Percentiles rank a stretch among this genome's conserved stretches.
Conservation (phyloP, 257 asterid genomes). For the Jaltomata sinuosa region DNA sequence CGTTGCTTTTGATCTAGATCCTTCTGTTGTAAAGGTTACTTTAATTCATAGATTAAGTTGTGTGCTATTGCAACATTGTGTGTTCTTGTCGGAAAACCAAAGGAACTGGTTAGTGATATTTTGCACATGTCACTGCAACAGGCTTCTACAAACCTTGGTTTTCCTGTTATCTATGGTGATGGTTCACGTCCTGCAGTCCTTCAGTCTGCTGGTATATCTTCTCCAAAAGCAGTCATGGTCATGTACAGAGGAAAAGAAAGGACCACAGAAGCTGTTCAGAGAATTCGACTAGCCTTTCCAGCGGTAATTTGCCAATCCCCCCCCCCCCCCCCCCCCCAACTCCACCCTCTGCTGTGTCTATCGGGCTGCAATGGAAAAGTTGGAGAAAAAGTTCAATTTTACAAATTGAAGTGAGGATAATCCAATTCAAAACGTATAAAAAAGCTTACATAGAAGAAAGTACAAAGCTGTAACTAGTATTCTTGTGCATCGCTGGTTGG, state of each 20-base stretch:
- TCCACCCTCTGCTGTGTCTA: background rate
- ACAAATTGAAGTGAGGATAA: background rate
- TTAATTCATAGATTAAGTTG: background rate
- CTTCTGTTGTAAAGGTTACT: slow-evolving; percentile 76
- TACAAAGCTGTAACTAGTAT: background rate
- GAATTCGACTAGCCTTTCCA: slow-evolving; percentile 89
- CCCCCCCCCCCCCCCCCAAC: slow-evolving; percentile 5
- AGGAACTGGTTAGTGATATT: background rate
- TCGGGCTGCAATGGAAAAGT: background rate
- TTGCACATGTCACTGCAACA: slow-evolving; percentile 22
- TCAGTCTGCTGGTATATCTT: slow-evolving; percentile 86
- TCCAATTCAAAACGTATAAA: background rate
- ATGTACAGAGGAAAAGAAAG: slow-evolving; percentile 70
- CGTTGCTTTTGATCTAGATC: slow-evolving; percentile 92
- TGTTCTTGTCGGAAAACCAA: background rate
- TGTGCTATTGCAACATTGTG: background rate
- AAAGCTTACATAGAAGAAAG: background rate
- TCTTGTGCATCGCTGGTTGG: background rate
- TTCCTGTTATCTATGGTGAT: slow-evolving; percentile 90
- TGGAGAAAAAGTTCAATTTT: background rate
- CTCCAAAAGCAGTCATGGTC: slow-evolving; percentile 94
- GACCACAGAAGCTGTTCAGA: slow-evolving; percentile 80
- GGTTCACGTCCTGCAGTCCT: slow-evolving; percentile 97
- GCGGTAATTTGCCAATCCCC: slow-evolving; percentile 27
- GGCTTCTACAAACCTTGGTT: slow-evolving; percentile 84